Conservation (phyloP, 225 moss, liverwort and hornwort species). For the Neckera pumila region DNA sequence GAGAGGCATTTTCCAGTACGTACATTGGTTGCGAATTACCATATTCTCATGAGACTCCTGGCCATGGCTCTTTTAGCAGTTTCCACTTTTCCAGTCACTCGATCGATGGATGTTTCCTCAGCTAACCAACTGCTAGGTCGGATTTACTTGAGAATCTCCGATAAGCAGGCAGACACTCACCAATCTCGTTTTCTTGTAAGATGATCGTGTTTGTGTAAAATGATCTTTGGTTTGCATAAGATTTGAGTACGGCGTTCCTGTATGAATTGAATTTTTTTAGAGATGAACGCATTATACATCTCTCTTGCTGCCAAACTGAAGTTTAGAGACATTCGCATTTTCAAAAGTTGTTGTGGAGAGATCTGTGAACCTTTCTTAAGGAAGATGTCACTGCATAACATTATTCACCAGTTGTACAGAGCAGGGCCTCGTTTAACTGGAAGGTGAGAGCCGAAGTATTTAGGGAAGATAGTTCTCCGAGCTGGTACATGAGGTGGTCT, state of each 20-base stretch:
- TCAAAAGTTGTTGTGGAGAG: background rate
- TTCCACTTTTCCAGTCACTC: background rate
- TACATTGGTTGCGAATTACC: background rate
- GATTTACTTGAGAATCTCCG: background rate
- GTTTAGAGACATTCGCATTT: background rate
- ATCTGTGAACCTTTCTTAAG: background rate
- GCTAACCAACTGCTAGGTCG: background rate
- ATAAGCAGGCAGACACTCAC: background rate
- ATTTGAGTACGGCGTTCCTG: too few species aligned
- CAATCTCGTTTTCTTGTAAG: too few species aligned
- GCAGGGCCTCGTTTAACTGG: too few species aligned
- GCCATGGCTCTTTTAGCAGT: background rate
- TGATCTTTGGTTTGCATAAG: background rate
- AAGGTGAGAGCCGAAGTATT: too few species aligned
- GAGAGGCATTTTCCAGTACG: background rate
- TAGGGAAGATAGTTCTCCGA: background rate
- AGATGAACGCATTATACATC: background rate
- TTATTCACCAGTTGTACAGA: background rate
- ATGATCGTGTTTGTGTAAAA: background rate
- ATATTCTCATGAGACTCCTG: background rate
- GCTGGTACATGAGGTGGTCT: too few species aligned
- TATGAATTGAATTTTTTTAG: background rate
- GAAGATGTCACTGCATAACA: background rate
- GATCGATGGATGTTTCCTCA: background rate
- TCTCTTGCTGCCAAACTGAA: background rate